Percentiles rank a stretch among this genome's conserved stretches.
phyloP scores from a whole-genome alignment of 78 protist species.

The Dictyostelium discoideum region dicty_2.7 NC_007088.5:7612501-7613000 shows the following conservation, averaged over 20 bases:
- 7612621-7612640: background rate
- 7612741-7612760: background rate
- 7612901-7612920: background rate
- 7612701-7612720: background rate
- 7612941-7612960: background rate
- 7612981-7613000: background rate
- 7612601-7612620: background rate
- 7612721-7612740: background rate
- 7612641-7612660: background rate
- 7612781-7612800: background rate
- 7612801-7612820: background rate
- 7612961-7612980: background rate
- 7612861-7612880: background rate
- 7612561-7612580: background rate
- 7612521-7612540: background rate
- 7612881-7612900: background rate
- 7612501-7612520: background rate
- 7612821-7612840: background rate
- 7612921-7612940: background rate
- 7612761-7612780: background rate
- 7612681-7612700: background rate
- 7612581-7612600: background rate
- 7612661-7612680: background rate
- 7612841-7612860: background rate
- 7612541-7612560: background rate